These are phyloP conservation scores for Lagenidium giganteum DNA, from an alignment of 352 stramenopile genomes.

Conservation along the genomic window DNA sequence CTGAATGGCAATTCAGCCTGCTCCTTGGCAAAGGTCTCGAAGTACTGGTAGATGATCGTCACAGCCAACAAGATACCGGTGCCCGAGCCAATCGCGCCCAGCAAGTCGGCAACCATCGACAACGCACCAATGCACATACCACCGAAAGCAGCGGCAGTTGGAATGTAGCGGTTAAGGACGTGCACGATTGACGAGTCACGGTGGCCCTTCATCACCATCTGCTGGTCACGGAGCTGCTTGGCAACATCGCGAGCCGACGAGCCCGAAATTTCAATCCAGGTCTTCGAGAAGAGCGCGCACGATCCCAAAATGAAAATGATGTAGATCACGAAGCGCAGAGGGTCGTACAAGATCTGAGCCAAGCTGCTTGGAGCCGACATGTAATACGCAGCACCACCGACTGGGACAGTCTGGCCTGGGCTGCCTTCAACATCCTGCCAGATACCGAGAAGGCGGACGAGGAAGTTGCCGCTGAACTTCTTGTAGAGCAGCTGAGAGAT, in stretches of 20 bases:
- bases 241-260: slow-evolving; percentile 96
- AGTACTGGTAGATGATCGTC: slow-evolving; percentile 99
- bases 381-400: slow-evolving; percentile 97
- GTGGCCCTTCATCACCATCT: slow-evolving; percentile 99
- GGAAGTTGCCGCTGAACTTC: slow-evolving; percentile 97
- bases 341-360: slow-evolving; percentile 97
- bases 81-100: slow-evolving; percentile 98
- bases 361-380: slow-evolving; percentile 95
- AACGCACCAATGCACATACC: slow-evolving; percentile 99
- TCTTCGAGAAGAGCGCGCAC: slow-evolving; percentile 99
- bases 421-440: slow-evolving; percentile 97
- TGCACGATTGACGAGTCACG: slow-evolving; percentile 97
- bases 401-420: slow-evolving; percentile 92
- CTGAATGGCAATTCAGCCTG: slow-evolving; percentile 78
- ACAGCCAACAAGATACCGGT: slow-evolving; percentile 98
- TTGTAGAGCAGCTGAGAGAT: slow-evolving; percentile 99
- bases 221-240: slow-evolving; percentile 98
- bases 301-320: slow-evolving; percentile 98
- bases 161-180: slow-evolving; percentile 99
- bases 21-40: slow-evolving; percentile 97
- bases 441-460: slow-evolving; percentile 96
- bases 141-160: slow-evolving; percentile 97
- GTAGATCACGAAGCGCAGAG: slow-evolving; percentile 98
- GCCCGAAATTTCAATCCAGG: slow-evolving; percentile 99
- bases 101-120: slow-evolving; percentile 97